phyloP scores from a whole-genome alignment of 164 flowering plant species.

The Vitis rotundifolia region DNA sequence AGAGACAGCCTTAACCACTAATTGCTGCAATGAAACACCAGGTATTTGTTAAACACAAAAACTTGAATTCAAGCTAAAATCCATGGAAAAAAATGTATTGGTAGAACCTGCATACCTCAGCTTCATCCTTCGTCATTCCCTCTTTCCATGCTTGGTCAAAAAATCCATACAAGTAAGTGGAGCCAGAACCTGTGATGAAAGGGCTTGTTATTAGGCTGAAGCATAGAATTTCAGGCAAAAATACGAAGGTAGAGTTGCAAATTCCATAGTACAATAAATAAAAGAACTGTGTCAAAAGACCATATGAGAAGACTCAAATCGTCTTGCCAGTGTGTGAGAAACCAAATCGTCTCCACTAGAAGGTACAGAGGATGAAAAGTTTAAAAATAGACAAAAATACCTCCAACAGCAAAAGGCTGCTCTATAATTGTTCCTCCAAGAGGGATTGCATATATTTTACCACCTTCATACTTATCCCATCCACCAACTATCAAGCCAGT shows the following conservation, averaged over 20 bases:
- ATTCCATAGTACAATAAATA: too few relatives aligned
- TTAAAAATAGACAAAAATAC: constrained; percentile 22
- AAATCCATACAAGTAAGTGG: constrained; percentile 92
- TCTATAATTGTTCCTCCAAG: constrained; percentile 90
- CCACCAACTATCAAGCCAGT: constrained; percentile 96
- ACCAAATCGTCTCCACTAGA: too few relatives aligned
- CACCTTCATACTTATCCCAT: constrained; percentile 97
- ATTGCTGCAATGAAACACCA: constrained; percentile 48
- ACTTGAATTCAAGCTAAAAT: too few relatives aligned
- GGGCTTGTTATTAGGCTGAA: too few relatives aligned
- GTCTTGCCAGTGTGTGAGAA: too few relatives aligned
- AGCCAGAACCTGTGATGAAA: constrained; percentile 77
- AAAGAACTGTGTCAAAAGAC: too few relatives aligned
- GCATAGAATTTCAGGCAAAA: too few relatives aligned
- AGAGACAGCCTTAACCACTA: constrained; percentile 96
- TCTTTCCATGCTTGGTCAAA: constrained; percentile 98
- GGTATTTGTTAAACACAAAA: too few relatives aligned
- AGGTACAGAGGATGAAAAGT: too few relatives aligned
- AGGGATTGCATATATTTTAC: constrained; percentile 76
- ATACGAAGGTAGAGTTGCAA: too few relatives aligned
- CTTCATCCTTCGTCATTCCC: constrained; percentile 95
- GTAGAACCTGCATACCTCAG: constrained; percentile 65
- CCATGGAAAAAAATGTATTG: too few relatives aligned
- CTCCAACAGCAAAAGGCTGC: constrained; percentile 97
- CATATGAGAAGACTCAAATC: too few relatives aligned